Percentiles rank a stretch among this genome's conserved stretches.
Evolutionary conservation across 2,329 filamentous ascomycete species (phyloP).

Genomic region (Periconia macrospinosa): DNA sequence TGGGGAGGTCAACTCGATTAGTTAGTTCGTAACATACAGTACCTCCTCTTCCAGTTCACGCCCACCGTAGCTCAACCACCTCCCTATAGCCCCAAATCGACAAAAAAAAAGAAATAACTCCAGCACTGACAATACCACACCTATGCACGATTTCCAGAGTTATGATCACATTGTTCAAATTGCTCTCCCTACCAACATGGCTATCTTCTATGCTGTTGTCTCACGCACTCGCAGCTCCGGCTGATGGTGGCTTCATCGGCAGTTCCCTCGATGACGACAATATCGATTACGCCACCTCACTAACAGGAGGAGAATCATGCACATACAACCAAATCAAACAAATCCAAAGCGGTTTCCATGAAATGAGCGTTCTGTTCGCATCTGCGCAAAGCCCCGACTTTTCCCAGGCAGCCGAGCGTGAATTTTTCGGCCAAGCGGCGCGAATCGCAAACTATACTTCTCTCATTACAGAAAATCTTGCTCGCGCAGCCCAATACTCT

Average conservation of each 20-base stretch:
- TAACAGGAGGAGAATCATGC: slow-evolving; percentile 38
- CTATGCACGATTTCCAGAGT: background rate
- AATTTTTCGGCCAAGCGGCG: slow-evolving; percentile 31
- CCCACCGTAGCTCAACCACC: too few relatives aligned
- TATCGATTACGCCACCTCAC: slow-evolving; percentile 22
- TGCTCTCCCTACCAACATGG: slow-evolving; percentile 25
- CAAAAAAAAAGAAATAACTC: too few relatives aligned
- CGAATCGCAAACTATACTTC: slow-evolving; percentile 30
- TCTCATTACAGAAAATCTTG: slow-evolving; percentile 30
- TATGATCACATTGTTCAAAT: slow-evolving; percentile 25
- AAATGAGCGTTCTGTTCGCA: slow-evolving; percentile 35
- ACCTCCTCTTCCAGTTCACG: too few relatives aligned
- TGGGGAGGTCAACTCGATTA: too few relatives aligned
- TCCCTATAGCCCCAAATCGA: too few relatives aligned
- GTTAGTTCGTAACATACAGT: too few relatives aligned
- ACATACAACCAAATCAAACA: slow-evolving; percentile 23
- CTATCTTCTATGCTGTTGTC: slow-evolving; percentile 21
- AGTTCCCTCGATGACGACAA: slow-evolving; percentile 18
- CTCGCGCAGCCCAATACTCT: slow-evolving; percentile 32
- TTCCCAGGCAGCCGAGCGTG: slow-evolving; percentile 23
- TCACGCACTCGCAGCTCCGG: slow-evolving; percentile 23
- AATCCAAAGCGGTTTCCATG: slow-evolving; percentile 34
- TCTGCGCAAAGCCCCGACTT: slow-evolving; percentile 26
- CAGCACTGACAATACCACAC: too few relatives aligned
- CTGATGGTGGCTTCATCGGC: slow-evolving; percentile 22